phyloP scores from a whole-genome alignment of 768 basidiomycete genomes.

The Lentinula guzmanii region DNA sequence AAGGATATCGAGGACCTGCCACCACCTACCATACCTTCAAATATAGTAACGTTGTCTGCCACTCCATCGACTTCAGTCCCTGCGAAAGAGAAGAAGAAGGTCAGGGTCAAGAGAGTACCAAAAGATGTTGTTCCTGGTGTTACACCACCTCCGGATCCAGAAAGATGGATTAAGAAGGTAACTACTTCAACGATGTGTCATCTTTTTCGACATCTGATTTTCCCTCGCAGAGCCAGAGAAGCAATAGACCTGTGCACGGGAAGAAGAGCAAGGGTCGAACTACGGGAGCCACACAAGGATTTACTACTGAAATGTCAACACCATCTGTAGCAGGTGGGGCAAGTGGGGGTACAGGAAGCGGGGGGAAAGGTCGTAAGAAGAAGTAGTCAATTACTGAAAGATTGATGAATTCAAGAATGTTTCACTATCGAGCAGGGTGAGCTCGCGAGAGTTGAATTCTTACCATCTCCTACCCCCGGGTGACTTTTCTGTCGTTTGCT shows the following conservation, averaged over 20 bases:
- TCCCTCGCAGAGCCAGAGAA: slow-evolving; percentile 21
- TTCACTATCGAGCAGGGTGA: neutral
- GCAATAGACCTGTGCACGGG: slow-evolving; percentile 48
- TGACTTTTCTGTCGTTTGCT: too few species aligned
- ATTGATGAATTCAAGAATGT: neutral
- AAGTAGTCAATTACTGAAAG: slow-evolving; percentile 31
- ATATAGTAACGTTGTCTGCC: slow-evolving; percentile 19
- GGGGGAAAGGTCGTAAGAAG: slow-evolving; percentile 62
- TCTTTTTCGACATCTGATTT: neutral
- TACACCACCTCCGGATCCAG: slow-evolving; percentile 79
- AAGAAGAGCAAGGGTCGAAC: slow-evolving; percentile 46
- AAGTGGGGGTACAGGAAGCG: slow-evolving; percentile 28
- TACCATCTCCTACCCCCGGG: too few species aligned
- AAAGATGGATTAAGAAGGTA: slow-evolving; percentile 80
- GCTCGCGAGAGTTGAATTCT: neutral
- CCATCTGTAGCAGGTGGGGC: slow-evolving; percentile 18
- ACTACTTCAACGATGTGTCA: neutral
- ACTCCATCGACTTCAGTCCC: slow-evolving; percentile 23
- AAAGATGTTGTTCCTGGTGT: slow-evolving; percentile 72
- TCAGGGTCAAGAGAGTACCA: slow-evolving; percentile 64
- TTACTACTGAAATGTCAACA: slow-evolving; percentile 30
- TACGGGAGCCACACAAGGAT: slow-evolving; percentile 69
- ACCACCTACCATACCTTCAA: slow-evolving; percentile 43
- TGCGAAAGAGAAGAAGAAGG: slow-evolving; percentile 33
- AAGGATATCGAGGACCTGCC: slow-evolving; percentile 51